Percentiles rank a stretch among this genome's conserved stretches.
Conservation (phyloP, 176 grass and related monocot genomes). For the bread wheat (Triticum aestivum) region IWGSC_CS_RefSeq_v2.1 NC_057798.1:583768787-583769286, state of each 20-base stretch:
- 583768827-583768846: neutral
- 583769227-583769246: neutral
- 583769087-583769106: slow-evolving; percentile 24
- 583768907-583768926: neutral
- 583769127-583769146: slow-evolving; percentile 22
- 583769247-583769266: slow-evolving; percentile 27
- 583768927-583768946: slow-evolving; percentile 2
- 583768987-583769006: neutral
- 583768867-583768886: neutral
- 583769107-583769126: slow-evolving; percentile 18
- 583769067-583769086: slow-evolving; percentile 7
- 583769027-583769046: too few species aligned
- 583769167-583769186: slow-evolving; percentile 1
- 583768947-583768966: neutral
- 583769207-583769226: neutral
- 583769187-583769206: neutral
- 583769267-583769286: slow-evolving; percentile 7
- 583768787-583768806: neutral
- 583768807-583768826: slow-evolving; percentile 6
- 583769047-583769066: neutral
- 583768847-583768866: neutral
- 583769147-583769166: slow-evolving; percentile 1
- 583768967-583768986: neutral
- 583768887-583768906: neutral
- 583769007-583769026: neutral